Evolutionary conservation across 768 basidiomycete genomes (phyloP).

Genomic region (Dacryopinax spathularia): DNA sequence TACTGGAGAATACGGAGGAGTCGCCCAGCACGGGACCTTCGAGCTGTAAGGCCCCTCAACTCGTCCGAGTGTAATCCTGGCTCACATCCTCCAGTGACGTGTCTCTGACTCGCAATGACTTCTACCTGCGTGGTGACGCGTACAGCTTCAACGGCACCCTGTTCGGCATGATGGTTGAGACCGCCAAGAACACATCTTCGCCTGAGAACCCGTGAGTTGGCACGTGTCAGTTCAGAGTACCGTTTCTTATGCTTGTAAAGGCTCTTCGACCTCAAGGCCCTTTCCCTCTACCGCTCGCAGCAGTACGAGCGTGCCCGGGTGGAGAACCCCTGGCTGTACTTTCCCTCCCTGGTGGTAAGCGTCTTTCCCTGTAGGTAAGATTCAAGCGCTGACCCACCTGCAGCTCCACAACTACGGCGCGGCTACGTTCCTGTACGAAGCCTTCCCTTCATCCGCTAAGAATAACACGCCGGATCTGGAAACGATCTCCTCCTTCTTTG

Average conservation of each 20-base stretch:
- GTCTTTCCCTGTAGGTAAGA: neutral
- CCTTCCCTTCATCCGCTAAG: conserved; percentile 8
- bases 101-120: neutral
- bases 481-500: conserved; percentile 12
- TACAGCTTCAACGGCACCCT: neutral
- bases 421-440: neutral
- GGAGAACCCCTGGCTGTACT: conserved; percentile 3
- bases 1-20: conserved; percentile 6
- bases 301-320: neutral
- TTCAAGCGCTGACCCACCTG: neutral
- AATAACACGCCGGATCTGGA: conserved; percentile 9
- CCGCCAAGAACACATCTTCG: neutral
- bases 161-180: neutral
- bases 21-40: conserved; percentile 9
- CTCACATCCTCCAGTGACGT: neutral
- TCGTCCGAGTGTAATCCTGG: neutral
- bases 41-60: conserved; percentile 4
- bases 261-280: neutral
- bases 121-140: neutral
- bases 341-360: neutral
- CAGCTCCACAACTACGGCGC: conserved; percentile 3
- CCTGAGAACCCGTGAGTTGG: neutral
- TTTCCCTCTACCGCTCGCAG: neutral
- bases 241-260: neutral
- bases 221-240: neutral